phyloP scores from a whole-genome alignment of 2,329 filamentous ascomycete genomes.

The Ophiostoma himal-ulmi region DNA sequence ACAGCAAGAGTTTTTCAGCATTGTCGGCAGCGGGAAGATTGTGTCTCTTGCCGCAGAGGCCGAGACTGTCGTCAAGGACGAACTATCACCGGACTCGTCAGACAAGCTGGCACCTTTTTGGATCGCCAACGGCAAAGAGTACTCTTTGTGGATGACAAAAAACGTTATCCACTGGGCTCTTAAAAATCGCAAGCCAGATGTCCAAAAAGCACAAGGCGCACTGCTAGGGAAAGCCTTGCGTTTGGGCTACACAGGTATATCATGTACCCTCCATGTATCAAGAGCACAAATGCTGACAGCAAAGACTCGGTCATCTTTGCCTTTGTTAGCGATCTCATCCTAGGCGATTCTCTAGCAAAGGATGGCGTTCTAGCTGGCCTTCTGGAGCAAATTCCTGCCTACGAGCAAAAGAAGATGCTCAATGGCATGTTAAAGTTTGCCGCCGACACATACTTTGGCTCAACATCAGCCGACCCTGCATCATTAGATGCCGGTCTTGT shows the following conservation, averaged over 20 bases:
- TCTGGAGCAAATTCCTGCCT: conserved; percentile 35
- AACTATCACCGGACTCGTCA: conserved; percentile 18
- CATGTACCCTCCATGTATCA: too few relatives aligned
- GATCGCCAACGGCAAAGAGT: conserved; percentile 59
- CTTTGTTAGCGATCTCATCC: conserved; percentile 35
- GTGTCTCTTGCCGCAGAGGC: conserved; percentile 52
- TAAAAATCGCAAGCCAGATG: conserved; percentile 33
- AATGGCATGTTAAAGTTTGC: conserved; percentile 40
- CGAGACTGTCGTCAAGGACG: conserved; percentile 42
- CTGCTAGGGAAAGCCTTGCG: conserved; percentile 57
- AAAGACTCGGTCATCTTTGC: conserved; percentile 40
- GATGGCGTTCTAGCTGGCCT: conserved; percentile 32
- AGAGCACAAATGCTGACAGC: too few relatives aligned
- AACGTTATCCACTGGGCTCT: conserved; percentile 50
- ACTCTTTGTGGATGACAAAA: conserved; percentile 64
- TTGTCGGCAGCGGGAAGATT: conserved; percentile 46
- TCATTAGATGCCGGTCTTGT: conserved; percentile 36
- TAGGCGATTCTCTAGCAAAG: conserved; percentile 8
- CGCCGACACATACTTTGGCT: conserved; percentile 40
- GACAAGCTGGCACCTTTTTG: conserved; percentile 39
- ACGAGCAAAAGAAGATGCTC: conserved; percentile 42
- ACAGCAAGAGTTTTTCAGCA: conserved; percentile 40
- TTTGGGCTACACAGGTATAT: conserved; percentile 68
- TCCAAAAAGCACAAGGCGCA: conserved; percentile 41
- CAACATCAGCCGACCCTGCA: conserved; percentile 15